Base-by-base conservation (phyloP, 1,284 basidiomycete species). In the Ceratobasidium sp. region DNA sequence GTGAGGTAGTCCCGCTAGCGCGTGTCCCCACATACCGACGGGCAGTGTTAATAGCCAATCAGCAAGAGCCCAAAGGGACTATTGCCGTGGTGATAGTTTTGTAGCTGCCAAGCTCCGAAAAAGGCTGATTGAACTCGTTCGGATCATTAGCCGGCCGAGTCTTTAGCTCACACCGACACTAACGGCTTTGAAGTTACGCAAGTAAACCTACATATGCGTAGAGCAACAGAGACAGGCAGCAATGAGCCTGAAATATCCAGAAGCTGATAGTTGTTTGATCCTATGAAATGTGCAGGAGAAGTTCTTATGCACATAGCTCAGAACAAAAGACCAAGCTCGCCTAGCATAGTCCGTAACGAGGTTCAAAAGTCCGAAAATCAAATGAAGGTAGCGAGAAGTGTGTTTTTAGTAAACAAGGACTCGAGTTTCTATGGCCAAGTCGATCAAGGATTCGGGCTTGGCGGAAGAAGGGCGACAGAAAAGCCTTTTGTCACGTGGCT, bases 111-210 rank as follows among this genome's bases (percentile, higher is more conserved):
- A 76, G 60, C 49, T 64, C 72, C 72, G 61, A 66, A 76, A 42
- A 39, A 53, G 46, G 46, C 33, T 18, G 49, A 66, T 64, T n/a
- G 51, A 66, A 51, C 66, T 55, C 40, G 58, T 49, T 61, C 61
- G 61, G 72, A 76, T 10, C 61, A 76, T 76, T 66, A 64, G 72
- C 60, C 72, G 72, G 63, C 55, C 18, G 61, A 64, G 72, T 49
- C 23, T 76, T 26, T 44, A 56, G 44, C 72, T 66, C 72, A 61
- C 72, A 61, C 72, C 60, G 55, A 61, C n/a, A 56, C 23, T 66
- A 42, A 49, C 28, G 13, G 26, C 10, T 28, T 28, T 53, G 39
- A 20, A 23, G 4, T 42, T 56, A 15, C 10, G 20, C 26, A 72
- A 5, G 40, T 23, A 63, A 42, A 42, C 6, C 5, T 39, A 20